Evolutionary conservation across 139 green algal species (phyloP).

Genomic region (Edaphochlamys debaryana): DNA sequence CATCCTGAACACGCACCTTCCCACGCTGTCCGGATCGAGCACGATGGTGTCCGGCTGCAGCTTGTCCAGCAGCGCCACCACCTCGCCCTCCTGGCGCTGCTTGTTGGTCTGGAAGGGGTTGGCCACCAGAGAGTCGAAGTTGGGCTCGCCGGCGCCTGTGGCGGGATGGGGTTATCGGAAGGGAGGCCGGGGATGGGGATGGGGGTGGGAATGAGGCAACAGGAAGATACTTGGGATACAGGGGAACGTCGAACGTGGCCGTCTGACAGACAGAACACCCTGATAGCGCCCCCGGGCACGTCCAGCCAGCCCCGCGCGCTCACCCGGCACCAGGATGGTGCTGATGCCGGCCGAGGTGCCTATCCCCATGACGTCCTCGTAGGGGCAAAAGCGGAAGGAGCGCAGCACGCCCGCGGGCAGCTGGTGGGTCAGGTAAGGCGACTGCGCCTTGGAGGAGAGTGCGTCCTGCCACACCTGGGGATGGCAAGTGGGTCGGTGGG

Average conservation of each 20-base stretch:
- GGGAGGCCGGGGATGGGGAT: no score
- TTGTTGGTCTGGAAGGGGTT: slow-evolving; percentile 89
- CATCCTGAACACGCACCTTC: slow-evolving; percentile 49
- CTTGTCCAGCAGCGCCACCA: slow-evolving; percentile 96
- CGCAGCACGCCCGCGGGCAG: slow-evolving; percentile 62
- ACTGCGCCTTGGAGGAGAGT: slow-evolving; percentile 78
- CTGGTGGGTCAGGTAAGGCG: slow-evolving; percentile 91
- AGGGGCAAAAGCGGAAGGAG: slow-evolving; percentile 87
- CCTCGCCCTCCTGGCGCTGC: slow-evolving; percentile 90
- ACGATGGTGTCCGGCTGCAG: slow-evolving; percentile 96
- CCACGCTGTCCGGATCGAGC: slow-evolving; percentile 90
- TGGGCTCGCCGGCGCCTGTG: slow-evolving; percentile 88
- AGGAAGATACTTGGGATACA: not conserved
- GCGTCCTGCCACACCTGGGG: slow-evolving; percentile 89
- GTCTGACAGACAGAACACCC: no score
- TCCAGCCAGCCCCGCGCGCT: no score
- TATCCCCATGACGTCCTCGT: slow-evolving; percentile 91
- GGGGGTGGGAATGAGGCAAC: not conserved
- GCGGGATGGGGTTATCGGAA: not conserved
- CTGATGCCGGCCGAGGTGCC: slow-evolving; percentile 76
- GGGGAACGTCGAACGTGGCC: no score
- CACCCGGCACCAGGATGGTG: slow-evolving; percentile 92
- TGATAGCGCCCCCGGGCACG: no score
- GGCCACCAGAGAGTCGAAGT: slow-evolving; percentile 97
- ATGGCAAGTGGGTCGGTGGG: not conserved